Evolutionary conservation across 805 yeast genomes (phyloP).

Genomic region (Tetrapisispora phaffii): DNA sequence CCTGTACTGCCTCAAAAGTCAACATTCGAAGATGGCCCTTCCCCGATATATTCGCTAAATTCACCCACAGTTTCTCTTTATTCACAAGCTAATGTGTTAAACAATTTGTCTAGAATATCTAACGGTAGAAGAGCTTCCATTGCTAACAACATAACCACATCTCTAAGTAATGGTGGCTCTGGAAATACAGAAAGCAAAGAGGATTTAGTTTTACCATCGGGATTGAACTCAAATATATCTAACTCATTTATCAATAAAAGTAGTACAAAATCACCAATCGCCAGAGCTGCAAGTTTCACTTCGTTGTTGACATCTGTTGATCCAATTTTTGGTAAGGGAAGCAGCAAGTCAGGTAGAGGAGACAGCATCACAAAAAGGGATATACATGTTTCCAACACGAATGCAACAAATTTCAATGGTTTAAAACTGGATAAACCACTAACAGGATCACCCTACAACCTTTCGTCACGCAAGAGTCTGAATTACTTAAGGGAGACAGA

Average conservation of each 20-base stretch:
- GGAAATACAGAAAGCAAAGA: constrained; percentile 3
- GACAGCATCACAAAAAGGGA: background rate
- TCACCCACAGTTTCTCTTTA: constrained; percentile 16
- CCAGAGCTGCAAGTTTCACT: constrained; percentile 11
- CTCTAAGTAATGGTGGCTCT: background rate
- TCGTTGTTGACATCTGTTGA: constrained; percentile 11
- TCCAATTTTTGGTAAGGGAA: background rate
- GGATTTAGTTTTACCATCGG: constrained; percentile 14
- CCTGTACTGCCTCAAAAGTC: constrained; percentile 20
- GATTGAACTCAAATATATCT: constrained; percentile 17
- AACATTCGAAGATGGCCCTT: constrained; percentile 23
- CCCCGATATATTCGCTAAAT: constrained; percentile 20
- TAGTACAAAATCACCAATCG: constrained; percentile 7
- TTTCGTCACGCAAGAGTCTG: constrained; percentile 1
- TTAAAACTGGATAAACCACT: background rate
- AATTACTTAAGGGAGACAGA: background rate
- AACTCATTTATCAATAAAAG: constrained; percentile 9
- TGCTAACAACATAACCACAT: constrained; percentile 3
- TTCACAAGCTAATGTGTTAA: constrained; percentile 5
- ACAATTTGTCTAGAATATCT: constrained; percentile 18
- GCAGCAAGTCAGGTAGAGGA: background rate
- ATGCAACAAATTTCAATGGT: constrained; percentile 1
- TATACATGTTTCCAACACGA: background rate
- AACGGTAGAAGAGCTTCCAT: constrained; percentile 18
- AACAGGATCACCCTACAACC: background rate